Evolutionary conservation across 305 asterid species (phyloP).

Genomic region (Fraxinus baroniana): DNA sequence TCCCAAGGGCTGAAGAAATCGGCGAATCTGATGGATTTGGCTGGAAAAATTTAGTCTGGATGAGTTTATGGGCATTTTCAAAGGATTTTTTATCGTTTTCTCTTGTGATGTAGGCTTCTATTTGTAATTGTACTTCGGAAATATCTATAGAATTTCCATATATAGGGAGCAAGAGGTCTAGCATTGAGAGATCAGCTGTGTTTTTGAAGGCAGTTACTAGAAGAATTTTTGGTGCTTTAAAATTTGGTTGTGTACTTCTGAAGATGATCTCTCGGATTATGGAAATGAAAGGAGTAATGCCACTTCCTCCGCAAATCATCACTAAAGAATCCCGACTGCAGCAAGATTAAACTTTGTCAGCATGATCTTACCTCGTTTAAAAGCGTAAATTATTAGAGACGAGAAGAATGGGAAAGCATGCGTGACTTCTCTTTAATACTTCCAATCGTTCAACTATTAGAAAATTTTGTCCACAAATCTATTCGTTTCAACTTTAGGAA

Average conservation of each 20-base stretch:
- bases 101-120: constrained; percentile 57
- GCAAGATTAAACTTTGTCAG: neutral
- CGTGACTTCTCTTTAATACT: neutral
- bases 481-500: neutral
- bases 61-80: constrained; percentile 30
- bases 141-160: constrained; percentile 29
- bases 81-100: constrained; percentile 34
- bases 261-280: constrained; percentile 39
- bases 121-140: constrained; percentile 39
- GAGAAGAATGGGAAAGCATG: neutral
- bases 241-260: constrained; percentile 11
- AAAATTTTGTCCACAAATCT: neutral
- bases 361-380: neutral
- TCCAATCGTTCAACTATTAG: neutral
- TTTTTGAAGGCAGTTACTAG: constrained; percentile 57
- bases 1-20: constrained; percentile 44
- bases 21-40: constrained; percentile 46
- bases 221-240: constrained; percentile 32
- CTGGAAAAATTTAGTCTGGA: constrained; percentile 38
- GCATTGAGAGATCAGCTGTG: constrained; percentile 48
- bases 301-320: constrained; percentile 52
- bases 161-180: constrained; percentile 57
- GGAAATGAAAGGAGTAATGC: constrained; percentile 46
- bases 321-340: constrained; percentile 38
- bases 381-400: neutral